phyloP scores from a whole-genome alignment of 345 rosid genomes.

The Jatropha curcas region DNA sequence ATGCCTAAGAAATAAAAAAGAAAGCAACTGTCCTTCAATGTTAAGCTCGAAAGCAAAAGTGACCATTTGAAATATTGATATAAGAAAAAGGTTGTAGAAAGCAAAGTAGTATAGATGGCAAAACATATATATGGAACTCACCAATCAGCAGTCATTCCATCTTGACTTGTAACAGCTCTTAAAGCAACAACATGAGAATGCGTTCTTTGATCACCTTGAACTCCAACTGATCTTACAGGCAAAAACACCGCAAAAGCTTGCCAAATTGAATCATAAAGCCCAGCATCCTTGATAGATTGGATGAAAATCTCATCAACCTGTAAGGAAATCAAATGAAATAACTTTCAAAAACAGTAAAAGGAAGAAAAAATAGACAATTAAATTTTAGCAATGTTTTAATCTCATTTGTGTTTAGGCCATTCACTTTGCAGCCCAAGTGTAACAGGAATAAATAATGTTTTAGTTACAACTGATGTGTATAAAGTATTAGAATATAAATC shows the following conservation, averaged over 20 bases:
- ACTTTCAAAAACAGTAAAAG: neutral
- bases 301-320: constrained; percentile 98
- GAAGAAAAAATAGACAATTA: neutral
- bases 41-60: neutral
- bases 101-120: neutral
- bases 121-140: constrained; percentile 26
- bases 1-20: neutral
- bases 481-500: neutral
- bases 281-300: constrained; percentile 95
- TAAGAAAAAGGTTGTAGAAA: neutral
- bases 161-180: constrained; percentile 98
- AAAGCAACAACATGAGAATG: constrained; percentile 99
- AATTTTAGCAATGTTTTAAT: neutral
- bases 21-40: neutral
- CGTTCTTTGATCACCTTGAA: constrained; percentile 99
- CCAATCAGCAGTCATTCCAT: constrained; percentile 99
- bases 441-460: neutral
- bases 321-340: constrained; percentile 3
- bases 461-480: neutral
- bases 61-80: neutral
- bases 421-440: neutral
- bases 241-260: constrained; percentile 99
- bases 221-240: constrained; percentile 95
- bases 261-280: constrained; percentile 92
- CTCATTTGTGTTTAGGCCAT: neutral